Evolutionary conservation across 257 asterid species (phyloP).

Genomic region (Capsicum rhomboideum): DNA sequence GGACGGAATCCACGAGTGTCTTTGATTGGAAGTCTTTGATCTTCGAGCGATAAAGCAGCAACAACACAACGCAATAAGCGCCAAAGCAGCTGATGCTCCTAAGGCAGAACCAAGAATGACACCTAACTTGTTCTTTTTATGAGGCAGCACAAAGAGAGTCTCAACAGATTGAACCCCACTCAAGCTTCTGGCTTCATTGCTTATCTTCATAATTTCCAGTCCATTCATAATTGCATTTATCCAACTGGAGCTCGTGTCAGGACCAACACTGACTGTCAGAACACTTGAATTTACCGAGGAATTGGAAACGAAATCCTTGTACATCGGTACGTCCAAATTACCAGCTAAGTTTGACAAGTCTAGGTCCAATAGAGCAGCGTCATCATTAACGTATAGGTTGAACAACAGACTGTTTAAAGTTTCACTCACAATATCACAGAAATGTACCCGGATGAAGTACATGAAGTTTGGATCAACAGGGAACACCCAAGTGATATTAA

Average conservation of each 20-base stretch:
- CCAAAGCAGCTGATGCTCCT: constrained; percentile 25
- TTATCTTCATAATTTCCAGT: constrained; percentile 41
- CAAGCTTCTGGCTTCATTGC: constrained; percentile 35
- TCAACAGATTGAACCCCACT: constrained; percentile 29
- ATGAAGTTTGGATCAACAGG: constrained; percentile 27
- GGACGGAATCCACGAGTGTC: constrained; percentile 40
- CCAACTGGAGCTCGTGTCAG: constrained; percentile 14
- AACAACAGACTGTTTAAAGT: constrained; percentile 25
- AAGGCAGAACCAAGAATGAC: constrained; percentile 20
- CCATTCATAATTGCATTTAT: constrained; percentile 37
- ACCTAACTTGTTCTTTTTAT: constrained; percentile 9
- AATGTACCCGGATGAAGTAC: constrained; percentile 34
- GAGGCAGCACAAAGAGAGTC: constrained; percentile 18
- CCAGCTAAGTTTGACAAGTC: constrained; percentile 29
- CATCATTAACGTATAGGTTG: constrained; percentile 25
- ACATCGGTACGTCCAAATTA: constrained; percentile 27
- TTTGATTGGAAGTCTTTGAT: constrained; percentile 23
- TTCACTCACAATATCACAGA: constrained; percentile 37
- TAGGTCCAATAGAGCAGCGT: constrained; percentile 19
- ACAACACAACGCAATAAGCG: constrained; percentile 17
- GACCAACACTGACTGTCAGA: constrained; percentile 37
- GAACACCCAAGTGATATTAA: constrained; percentile 44
- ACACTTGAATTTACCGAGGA: constrained; percentile 19
- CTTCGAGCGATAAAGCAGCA: constrained; percentile 27
- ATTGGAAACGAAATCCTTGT: constrained; percentile 28